A percentile compares a stretch with the other conserved stretches of the same genome.
These are phyloP conservation scores for Diospyros kaki DNA, from an alignment of 148 eudicot genomes.

Conservation along the genomic window DNA sequence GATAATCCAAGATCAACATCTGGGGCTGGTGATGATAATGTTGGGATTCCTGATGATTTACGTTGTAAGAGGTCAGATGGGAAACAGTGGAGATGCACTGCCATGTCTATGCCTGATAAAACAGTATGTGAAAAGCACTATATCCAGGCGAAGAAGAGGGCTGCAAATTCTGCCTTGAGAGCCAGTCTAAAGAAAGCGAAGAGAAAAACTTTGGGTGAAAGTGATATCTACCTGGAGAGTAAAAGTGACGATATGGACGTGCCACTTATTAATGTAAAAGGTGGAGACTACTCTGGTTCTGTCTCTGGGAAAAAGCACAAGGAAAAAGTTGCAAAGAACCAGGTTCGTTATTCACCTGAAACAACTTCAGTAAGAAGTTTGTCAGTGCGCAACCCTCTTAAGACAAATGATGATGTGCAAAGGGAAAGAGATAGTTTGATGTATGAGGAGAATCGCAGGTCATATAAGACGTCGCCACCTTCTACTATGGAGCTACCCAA, in stretches of 20 bases:
- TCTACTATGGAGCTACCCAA: conserved; percentile 45
- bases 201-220: conserved; percentile 56
- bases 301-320: conserved; percentile 36
- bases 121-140: conserved; percentile 98
- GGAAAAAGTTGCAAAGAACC: conserved; percentile 41
- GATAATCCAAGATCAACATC: conserved; percentile 41
- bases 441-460: conserved; percentile 52
- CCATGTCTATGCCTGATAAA: conserved; percentile 97
- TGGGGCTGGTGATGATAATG: conserved; percentile 58
- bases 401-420: conserved; percentile 48
- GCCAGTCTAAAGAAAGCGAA: conserved; percentile 79
- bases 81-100: conserved; percentile 98
- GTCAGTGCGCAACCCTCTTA: conserved; percentile 30
- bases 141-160: conserved; percentile 96
- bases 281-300: conserved; percentile 42
- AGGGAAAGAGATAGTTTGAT: conserved; percentile 27
- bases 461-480: conserved; percentile 46
- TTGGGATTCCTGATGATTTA: conserved; percentile 85
- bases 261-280: conserved; percentile 30
- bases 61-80: conserved; percentile 97
- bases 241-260: conserved; percentile 81
- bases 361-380: conserved; percentile 39
- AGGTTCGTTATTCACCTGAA: conserved; percentile 46
- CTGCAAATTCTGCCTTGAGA: conserved; percentile 85
- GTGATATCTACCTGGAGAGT: conserved; percentile 61